phyloP scores from a whole-genome alignment of 768 basidiomycete species.

The Daedaleopsis nitida region DNA sequence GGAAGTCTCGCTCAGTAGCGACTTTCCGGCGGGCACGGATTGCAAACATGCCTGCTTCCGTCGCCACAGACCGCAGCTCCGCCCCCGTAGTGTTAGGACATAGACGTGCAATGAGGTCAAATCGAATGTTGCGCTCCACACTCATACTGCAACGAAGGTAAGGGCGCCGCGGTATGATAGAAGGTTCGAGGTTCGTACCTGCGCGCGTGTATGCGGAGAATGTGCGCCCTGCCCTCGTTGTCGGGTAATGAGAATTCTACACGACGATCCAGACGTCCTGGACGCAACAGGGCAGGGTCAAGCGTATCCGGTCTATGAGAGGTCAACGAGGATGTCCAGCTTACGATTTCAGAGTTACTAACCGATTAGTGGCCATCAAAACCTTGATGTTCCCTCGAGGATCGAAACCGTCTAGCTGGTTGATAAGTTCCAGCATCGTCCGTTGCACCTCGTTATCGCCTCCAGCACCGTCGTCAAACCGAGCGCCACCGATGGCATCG shows the following conservation, averaged over 20 bases:
- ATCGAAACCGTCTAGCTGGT: conserved; percentile 98
- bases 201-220: conserved; percentile 93
- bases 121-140: conserved; percentile 94
- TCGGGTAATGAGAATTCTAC: conserved; percentile 96
- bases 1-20: conserved; percentile 94
- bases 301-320: conserved; percentile 87
- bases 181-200: conserved; percentile 50
- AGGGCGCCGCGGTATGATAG: background rate
- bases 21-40: conserved; percentile 96
- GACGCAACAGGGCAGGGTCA: conserved; percentile 93
- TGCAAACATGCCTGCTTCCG: conserved; percentile 99
- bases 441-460: conserved; percentile 99
- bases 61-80: conserved; percentile 95
- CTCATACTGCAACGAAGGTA: conserved; percentile 72
- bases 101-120: conserved; percentile 93
- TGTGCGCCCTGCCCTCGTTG: conserved; percentile 94
- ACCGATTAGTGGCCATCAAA: conserved; percentile 98
- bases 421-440: conserved; percentile 99
- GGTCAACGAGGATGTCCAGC: no score
- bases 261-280: conserved; percentile 95
- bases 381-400: conserved; percentile 99
- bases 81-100: conserved; percentile 99
- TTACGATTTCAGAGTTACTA: conserved; percentile 22
- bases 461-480: conserved; percentile 98
- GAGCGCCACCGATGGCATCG: conserved; percentile 96